A percentile compares a stretch with the other conserved stretches of the same genome.
phyloP scores from a whole-genome alignment of 129 eudicot genomes.

The Helichrysum umbraculigerum region DNA sequence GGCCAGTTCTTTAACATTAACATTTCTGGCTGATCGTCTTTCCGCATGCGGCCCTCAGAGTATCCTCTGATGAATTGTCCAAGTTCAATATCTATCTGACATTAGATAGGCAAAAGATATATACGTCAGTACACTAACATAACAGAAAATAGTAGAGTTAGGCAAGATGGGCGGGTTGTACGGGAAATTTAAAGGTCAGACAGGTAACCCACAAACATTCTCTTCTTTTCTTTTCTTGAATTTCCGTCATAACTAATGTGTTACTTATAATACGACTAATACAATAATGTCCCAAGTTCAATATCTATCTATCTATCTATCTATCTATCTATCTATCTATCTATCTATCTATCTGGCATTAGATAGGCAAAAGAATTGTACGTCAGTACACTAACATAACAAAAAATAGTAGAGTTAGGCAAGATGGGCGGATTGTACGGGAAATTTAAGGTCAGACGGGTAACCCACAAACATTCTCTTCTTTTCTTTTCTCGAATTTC shows the following conservation, averaged over 20 bases:
- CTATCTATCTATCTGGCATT: conserved; percentile 69
- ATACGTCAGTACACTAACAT: conserved; percentile 1
- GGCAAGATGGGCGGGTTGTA: not conserved
- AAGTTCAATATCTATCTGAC: conserved; percentile 76
- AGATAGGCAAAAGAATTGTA: conserved; percentile 22
- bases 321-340: conserved; percentile 86
- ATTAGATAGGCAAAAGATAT: conserved; percentile 30
- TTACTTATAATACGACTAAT: not conserved
- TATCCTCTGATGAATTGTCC: conserved; percentile 90
- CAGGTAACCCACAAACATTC: not conserved
- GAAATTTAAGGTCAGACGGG: not conserved
- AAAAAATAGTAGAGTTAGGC: not conserved
- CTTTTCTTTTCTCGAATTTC: not conserved
- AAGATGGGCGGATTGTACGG: not conserved
- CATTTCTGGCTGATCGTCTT: conserved; percentile 65
- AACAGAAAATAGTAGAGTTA: not conserved
- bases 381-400: conserved; percentile 8
- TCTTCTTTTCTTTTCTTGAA: not conserved
- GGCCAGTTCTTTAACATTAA: conserved; percentile 94
- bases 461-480: not conserved
- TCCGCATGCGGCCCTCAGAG: conserved; percentile 70
- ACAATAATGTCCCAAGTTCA: not conserved
- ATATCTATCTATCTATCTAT: conserved; percentile 45
- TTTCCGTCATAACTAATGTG: not conserved
- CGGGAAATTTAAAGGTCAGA: not conserved